Evolutionary conservation across 2,329 filamentous ascomycete species (phyloP).

Genomic region (Fusarium sororula): DNA sequence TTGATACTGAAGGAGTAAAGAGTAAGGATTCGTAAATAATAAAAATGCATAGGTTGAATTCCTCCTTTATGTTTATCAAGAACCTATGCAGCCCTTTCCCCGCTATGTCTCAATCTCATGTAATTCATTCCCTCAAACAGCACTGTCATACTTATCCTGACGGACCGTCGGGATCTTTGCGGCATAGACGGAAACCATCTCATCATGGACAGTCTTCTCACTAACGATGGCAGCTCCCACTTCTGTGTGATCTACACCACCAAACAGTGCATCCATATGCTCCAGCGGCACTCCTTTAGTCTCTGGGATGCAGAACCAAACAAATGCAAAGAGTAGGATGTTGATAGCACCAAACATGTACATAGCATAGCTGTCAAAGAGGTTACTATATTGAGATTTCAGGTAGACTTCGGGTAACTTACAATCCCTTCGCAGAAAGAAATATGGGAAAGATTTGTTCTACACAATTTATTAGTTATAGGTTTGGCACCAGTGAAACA

Average conservation of each 20-base stretch:
- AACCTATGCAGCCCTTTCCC: too few relatives aligned
- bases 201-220: not conserved
- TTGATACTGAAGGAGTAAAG: too few relatives aligned
- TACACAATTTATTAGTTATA: not conserved
- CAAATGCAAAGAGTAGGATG: not conserved
- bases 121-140: not conserved
- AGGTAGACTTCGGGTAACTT: not conserved
- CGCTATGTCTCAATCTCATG: not conserved
- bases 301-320: constrained; percentile 4
- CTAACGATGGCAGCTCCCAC: not conserved
- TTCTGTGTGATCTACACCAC: not conserved
- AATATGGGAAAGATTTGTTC: constrained; percentile 4
- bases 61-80: too few relatives aligned
- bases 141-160: not conserved
- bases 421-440: not conserved
- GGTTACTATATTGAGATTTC: not conserved
- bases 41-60: too few relatives aligned
- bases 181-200: not conserved
- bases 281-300: not conserved
- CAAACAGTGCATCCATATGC: not conserved
- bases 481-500: accelerated
- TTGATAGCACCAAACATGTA: constrained; percentile 5
- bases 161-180: not conserved
- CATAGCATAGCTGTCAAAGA: not conserved
- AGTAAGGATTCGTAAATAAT: too few relatives aligned